Conservation (phyloP, 768 basidiomycete genomes). For the Termitomyces sp. region DNA sequence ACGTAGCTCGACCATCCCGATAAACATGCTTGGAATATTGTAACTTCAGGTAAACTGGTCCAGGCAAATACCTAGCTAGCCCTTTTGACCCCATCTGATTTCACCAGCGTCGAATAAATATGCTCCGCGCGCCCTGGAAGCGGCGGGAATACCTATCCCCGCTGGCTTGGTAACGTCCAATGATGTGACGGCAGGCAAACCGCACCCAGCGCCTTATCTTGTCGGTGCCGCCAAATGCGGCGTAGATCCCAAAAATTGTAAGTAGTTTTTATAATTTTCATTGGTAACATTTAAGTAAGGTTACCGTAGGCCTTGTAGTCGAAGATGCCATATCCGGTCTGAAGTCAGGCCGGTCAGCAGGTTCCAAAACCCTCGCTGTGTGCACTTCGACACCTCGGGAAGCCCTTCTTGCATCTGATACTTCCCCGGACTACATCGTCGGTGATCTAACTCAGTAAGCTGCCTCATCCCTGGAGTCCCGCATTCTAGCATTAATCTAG, state of each 20-base stretch:
- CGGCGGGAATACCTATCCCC: conserved; percentile 57
- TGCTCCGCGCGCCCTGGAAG: conserved; percentile 58
- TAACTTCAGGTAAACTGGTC: conserved; percentile 58
- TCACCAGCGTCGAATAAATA: conserved; percentile 66
- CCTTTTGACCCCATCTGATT: background rate
- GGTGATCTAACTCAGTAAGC: conserved; percentile 57
- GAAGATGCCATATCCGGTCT: conserved; percentile 89
- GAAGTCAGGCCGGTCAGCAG: conserved; percentile 68
- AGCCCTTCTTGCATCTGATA: conserved; percentile 42
- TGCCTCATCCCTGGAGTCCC: conserved; percentile 12
- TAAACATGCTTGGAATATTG: conserved; percentile 68
- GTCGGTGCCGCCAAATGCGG: conserved; percentile 60
- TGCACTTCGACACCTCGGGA: conserved; percentile 72
- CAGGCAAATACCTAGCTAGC: background rate
- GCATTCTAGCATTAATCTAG: background rate
- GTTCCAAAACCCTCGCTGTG: conserved; percentile 72
- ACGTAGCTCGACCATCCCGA: conserved; percentile 24
- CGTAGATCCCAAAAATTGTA: conserved; percentile 55
- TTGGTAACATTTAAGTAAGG: background rate
- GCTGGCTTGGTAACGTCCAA: conserved; percentile 68
- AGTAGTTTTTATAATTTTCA: conserved; percentile 12
- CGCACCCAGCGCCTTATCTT: conserved; percentile 85
- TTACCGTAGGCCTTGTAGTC: conserved; percentile 64
- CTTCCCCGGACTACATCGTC: conserved; percentile 62
- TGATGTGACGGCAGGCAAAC: conserved; percentile 71